Evolutionary conservation across 768 basidiomycete genomes (phyloP).

Genomic region (Tricholoma saponaceum): DNA sequence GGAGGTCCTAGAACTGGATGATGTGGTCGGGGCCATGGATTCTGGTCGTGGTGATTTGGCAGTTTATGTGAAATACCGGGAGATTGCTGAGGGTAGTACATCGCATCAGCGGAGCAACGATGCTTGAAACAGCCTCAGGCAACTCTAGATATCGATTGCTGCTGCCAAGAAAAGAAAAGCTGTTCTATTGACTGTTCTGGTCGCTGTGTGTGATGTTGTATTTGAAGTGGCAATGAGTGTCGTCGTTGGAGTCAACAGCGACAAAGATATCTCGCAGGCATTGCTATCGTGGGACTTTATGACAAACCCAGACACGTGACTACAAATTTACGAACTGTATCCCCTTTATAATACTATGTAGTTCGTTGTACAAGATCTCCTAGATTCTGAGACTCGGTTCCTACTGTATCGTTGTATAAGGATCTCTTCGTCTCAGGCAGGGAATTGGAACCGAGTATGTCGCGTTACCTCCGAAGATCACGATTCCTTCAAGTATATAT

Average conservation of each 20-base stretch:
- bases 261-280: conserved; percentile 18
- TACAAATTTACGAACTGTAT: too few species aligned
- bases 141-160: neutral
- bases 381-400: neutral
- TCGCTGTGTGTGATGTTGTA: conserved; percentile 14
- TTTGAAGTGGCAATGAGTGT: conserved; percentile 9
- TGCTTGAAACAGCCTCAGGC: conserved; percentile 10
- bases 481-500: conserved; percentile 6
- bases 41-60: conserved; percentile 70
- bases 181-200: conserved; percentile 1
- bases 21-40: conserved; percentile 65
- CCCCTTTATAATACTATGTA: too few species aligned
- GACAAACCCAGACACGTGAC: conserved; percentile 15
- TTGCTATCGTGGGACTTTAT: conserved; percentile 15
- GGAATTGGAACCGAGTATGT: neutral
- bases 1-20: conserved; percentile 45
- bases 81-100: conserved; percentile 86
- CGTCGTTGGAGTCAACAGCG: conserved; percentile 9
- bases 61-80: conserved; percentile 78
- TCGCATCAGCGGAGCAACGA: conserved; percentile 40
- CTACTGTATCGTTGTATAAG: neutral
- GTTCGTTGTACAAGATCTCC: neutral
- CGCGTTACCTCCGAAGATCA: conserved; percentile 3
- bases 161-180: neutral
- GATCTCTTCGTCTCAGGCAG: neutral